Base-by-base conservation (phyloP, 2,329 filamentous ascomycete species). In the Talaromyces marneffei region DNA sequence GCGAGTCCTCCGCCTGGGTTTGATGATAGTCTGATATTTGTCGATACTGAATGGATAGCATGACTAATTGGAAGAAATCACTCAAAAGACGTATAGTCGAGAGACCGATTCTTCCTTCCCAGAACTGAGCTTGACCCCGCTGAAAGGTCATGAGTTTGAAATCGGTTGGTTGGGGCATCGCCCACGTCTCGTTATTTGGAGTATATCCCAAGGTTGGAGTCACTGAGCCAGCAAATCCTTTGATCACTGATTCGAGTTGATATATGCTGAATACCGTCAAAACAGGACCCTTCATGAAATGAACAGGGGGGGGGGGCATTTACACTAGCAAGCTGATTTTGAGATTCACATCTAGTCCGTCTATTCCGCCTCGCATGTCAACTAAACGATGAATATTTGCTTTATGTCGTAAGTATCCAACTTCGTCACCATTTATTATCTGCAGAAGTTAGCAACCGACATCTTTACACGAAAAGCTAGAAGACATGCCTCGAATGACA, bases 351-450 rank as follows among this genome's bases (percentile, higher is more conserved):
- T 61, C 61, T 40, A 66, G 61, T n/a, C 60, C 60, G 8, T 62
- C 53, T n/a, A 63, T 6, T 2, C 65, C 63, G 6, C 65, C 65
- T 7, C 63, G 54, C 23, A 48, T 20, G 16, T 37, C 25, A 14
- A 66, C 18, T 6, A 67, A 33, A 7, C 50, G 37, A 10, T 59
- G 12, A 3, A 65, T 25, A 8, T 59, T 63, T 25, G 42, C 55
- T 27, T 65, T 55, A 40, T 66, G 56, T 16, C 48, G 48, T 14
- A 33, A 20, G 53, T 66, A 66, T n/a, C 59, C 31, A n/a, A 33
- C 23, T 59, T 59, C 33, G 20, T 66, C 56, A 3, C 58, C 63
- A 59, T 63, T 65, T 1, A 67, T 44, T 31, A 66, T 44, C 65
- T 67, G 23, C 37, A 46, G 10, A 54, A 16, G 16, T 59, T 18